phyloP scores from a whole-genome alignment of 139 green algal genomes.

The Chlorella sp. region DNA sequence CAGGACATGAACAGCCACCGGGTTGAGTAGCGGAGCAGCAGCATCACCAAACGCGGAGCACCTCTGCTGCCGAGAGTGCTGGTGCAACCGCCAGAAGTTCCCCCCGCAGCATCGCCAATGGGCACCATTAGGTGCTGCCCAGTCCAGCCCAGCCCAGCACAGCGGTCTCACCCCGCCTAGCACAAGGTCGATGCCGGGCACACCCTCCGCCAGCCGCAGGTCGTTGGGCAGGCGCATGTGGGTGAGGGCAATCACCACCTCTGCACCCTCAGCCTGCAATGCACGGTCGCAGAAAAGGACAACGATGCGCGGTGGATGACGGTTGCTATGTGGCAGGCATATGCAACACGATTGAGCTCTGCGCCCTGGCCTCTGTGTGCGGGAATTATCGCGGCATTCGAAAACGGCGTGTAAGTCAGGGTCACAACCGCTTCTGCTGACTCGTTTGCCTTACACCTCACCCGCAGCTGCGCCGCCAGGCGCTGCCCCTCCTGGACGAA shows the following conservation, averaged over 20 bases:
- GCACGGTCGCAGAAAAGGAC: no score
- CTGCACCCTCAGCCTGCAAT: constrained; percentile 45
- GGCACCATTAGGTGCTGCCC: no score
- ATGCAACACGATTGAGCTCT: no score
- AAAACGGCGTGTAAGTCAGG: no score
- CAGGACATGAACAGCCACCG: not conserved
- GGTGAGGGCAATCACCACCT: constrained; percentile 82
- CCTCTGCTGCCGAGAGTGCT: not conserved
- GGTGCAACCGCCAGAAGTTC: no score
- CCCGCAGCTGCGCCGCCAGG: constrained; percentile 57
- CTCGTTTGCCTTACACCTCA: not conserved
- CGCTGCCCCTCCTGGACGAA: constrained; percentile 61
- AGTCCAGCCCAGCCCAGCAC: no score
- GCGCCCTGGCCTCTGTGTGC: no score
- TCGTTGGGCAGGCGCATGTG: constrained; percentile 89
- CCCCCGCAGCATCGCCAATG: no score
- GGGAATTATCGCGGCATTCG: no score
- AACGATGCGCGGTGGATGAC: no score
- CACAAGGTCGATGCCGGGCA: constrained; percentile 76
- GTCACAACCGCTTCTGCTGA: no score
- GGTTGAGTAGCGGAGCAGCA: not conserved
- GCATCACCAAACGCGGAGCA: not conserved
- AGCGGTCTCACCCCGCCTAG: constrained; percentile 55
- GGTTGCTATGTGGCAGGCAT: no score
- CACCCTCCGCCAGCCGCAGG: constrained; percentile 52